Evolutionary conservation across 2,329 filamentous ascomycete genomes (phyloP), one percentile per base, ranked within the genome.

Genomic region (Seiridium cupressi): DNA sequence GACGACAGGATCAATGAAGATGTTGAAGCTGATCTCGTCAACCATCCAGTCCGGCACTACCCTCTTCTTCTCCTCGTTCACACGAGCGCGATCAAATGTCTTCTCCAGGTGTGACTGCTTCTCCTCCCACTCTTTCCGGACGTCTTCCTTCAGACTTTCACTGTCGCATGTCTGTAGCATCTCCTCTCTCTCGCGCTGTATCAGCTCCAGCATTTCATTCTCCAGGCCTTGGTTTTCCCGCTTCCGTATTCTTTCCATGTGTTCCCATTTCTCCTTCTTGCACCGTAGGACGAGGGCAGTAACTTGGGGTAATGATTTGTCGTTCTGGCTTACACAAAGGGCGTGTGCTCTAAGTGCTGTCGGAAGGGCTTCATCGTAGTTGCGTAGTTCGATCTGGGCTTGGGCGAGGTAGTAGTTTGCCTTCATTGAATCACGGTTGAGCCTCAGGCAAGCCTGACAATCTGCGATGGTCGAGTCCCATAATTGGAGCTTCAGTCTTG

Each of bases 181-280:
- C 2, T 66, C 77, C 38, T 82, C 80, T 26, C 78, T 76, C 58
- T 84, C 80, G 8, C 67, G 69, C 58, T 78, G 73, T 57, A 91
- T 70, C 44, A 84, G 66, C 0, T 74, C 76, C 38, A 89, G 73
- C 42, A 90, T 72, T 60, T 92, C 84, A 2, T 72, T 74, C 68
- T 92, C 83, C 2, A 93, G 76, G 38, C 83, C 82, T 4, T 76
- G 78, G 26, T 81, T 79, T 63, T 86, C 80, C 11, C 85, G 80
- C 32, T 80, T 69, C 1, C 90, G 80, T 42, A 81, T 78, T 59
- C 79, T 80, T 73, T 98, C 94, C 64, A 81, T 80, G 9, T 86
- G 83, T 42, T 94, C 90, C 92, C 95, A 98, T 44, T 91, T 86
- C 64, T 89, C 88, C 74, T 94, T 94, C 75, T 96, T 96, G 69